These are phyloP conservation scores for Sclerotinia borealis DNA, from an alignment of 2,329 filamentous ascomycete genomes.

Conservation along the genomic window DNA sequence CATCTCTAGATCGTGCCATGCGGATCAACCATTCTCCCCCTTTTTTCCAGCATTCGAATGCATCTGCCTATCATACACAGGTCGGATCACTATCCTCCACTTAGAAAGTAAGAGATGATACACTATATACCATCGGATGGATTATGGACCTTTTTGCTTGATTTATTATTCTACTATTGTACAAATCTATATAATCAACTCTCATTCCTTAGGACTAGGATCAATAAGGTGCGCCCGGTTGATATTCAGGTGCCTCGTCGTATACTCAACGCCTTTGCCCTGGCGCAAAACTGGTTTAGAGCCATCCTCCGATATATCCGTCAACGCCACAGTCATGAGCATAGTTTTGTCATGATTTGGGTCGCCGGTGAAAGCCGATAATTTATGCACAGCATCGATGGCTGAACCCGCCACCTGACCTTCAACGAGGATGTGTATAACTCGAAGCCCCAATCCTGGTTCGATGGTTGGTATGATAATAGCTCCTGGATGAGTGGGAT, in stretches of 20 bases:
- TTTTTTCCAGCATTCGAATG: no score
- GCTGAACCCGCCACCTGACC: slow-evolving; percentile 15
- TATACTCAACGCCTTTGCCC: neutral
- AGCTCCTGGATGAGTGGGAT: slow-evolving; percentile 3
- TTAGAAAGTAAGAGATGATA: neutral
- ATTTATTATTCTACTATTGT: neutral
- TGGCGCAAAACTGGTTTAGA: neutral
- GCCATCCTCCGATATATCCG: neutral
- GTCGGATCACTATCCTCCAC: neutral
- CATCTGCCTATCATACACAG: neutral
- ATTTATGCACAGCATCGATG: slow-evolving; percentile 7
- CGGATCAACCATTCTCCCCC: neutral
- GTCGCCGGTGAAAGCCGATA: neutral
- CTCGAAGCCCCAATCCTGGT: slow-evolving; percentile 7
- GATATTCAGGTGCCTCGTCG: neutral
- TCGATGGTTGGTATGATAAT: slow-evolving; percentile 14
- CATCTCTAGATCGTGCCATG: neutral
- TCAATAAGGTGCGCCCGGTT: neutral
- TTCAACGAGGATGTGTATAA: slow-evolving; percentile 18
- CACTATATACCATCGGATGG: neutral
- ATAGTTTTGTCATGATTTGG: neutral
- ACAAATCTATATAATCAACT: neutral
- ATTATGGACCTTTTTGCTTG: neutral
- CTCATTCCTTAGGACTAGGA: neutral
- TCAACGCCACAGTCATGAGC: slow-evolving; percentile 2